Evolutionary conservation across 2,329 filamentous ascomycete genomes (phyloP), one percentile per base, ranked within the genome.

Genomic region (Penicillium capsulatum): DNA sequence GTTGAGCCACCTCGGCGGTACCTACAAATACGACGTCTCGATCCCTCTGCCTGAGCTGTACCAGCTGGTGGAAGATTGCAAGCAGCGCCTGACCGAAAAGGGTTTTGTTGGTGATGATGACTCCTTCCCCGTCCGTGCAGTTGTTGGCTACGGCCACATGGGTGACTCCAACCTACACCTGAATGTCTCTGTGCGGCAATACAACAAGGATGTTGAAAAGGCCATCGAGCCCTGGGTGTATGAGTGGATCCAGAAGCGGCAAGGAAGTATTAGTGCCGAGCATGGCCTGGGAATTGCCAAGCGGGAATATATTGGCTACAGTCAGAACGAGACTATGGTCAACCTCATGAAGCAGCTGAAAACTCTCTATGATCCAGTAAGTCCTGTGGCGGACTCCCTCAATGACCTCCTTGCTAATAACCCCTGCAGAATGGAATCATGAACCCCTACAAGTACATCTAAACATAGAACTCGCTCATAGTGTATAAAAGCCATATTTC

Each of bases 131-230:
- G 90, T 94, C 4, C 78, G 94, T 2, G 85, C 84, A 42, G 90
- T 96, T n/a, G 80, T 96, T 14, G 92, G 92, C 14, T 98, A 96
- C 61, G 92, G 92, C 22, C 92, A 98, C 65, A 97, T 98, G 90
- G 94, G 92, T 27, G 92, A 98, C 67, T 81, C 85, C 3, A 98
- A 98, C 67, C 69, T 98, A 50, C 94, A 98, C 68, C 74, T 98
- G 51, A 98, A 98, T 66, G 79, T 98, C 22, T 77, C 86, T 1
- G 84, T 87, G 13, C 74, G 90, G 45, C 72, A 83, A 45, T 97
- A 92, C 66, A 87, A 92, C 66, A 86, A 90, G 68, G 74, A 79
- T 40, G 87, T 98, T 17, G 92, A 98, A 70, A 79, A 86, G 66
- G 74, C 79, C 17, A 76, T 98, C 27, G 92, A 98, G 71, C 92